Evolutionary conservation across 495 filamentous ascomycete genomes (phyloP).

Genomic region (Aspergillus bertholletiae): DNA sequence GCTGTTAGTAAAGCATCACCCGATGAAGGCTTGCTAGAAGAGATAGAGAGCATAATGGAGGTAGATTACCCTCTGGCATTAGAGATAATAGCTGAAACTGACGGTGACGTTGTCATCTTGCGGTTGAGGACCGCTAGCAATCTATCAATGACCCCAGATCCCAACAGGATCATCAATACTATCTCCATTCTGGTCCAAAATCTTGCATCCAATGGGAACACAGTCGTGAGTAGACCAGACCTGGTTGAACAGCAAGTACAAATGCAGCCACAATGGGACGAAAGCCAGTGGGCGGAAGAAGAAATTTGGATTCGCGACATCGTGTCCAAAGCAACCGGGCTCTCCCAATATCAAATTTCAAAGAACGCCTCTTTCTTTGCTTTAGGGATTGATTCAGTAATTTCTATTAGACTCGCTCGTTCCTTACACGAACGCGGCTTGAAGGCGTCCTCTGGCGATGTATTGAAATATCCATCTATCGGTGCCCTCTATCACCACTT

Average conservation of each 20-base stretch:
- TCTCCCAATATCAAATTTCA: not conserved
- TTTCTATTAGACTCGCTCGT: not conserved
- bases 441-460: conserved; percentile 23
- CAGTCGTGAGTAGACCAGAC: not conserved
- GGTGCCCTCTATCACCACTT: conserved; percentile 11
- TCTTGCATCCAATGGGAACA: not conserved
- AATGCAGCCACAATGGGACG: not conserved
- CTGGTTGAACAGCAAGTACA: not conserved
- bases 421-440: conserved; percentile 12
- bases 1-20: not conserved
- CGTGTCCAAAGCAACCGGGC: not conserved
- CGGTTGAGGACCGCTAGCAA: conserved; percentile 8
- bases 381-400: conserved; percentile 3
- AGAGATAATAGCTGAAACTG: conserved; percentile 19
- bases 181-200: not conserved
- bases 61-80: conserved; percentile 23
- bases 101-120: conserved; percentile 15
- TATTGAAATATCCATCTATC: conserved; percentile 23
- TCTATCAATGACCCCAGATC: not conserved
- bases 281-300: not conserved
- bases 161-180: not conserved
- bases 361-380: conserved; percentile 1
- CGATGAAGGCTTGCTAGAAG: conserved; percentile 8
- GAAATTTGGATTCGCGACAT: not conserved
- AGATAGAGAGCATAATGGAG: conserved; percentile 20